A percentile compares a stretch with the other conserved stretches of the same genome.
phyloP scores from a whole-genome alignment of 768 basidiomycete species.

The Sutorius australiensis region DNA sequence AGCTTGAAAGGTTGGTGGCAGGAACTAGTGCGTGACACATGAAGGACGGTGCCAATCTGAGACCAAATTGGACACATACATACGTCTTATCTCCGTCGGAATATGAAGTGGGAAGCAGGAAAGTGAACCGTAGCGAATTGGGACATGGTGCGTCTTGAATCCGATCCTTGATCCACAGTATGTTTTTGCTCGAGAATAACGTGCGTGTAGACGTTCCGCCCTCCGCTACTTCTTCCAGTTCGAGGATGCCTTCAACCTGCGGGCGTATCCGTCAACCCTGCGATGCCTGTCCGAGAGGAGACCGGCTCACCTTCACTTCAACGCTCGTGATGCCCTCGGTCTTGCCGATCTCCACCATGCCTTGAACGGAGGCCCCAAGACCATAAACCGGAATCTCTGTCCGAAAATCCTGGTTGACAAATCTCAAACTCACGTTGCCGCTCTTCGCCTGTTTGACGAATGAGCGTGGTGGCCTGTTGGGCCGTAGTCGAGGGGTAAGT shows the following conservation, averaged over 20 bases:
- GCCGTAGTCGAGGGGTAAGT: slow-evolving; percentile 36
- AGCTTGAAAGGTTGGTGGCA: slow-evolving; percentile 68
- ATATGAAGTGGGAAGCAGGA: slow-evolving; percentile 58
- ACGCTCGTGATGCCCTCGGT: slow-evolving; percentile 54
- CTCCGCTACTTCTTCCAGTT: slow-evolving; percentile 60
- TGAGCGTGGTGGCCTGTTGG: slow-evolving; percentile 39
- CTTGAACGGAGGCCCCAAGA: slow-evolving; percentile 47
- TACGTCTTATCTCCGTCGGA: slow-evolving; percentile 51
- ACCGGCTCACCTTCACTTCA: slow-evolving; percentile 53
- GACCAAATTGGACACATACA: slow-evolving; percentile 39
- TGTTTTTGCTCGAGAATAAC: slow-evolving; percentile 47
- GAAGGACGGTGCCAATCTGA: background rate
- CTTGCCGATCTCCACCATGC: slow-evolving; percentile 52
- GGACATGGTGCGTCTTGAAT: slow-evolving; percentile 46
- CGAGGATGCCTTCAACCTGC: slow-evolving; percentile 60
- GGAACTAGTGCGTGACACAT: slow-evolving; percentile 38
- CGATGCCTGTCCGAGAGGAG: background rate
- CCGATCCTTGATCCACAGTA: slow-evolving; percentile 57
- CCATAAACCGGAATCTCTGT: slow-evolving; percentile 57
- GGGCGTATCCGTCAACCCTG: background rate
- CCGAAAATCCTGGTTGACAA: slow-evolving; percentile 51
- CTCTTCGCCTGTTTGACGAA: slow-evolving; percentile 60
- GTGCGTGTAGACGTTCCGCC: slow-evolving; percentile 54
- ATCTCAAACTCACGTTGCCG: slow-evolving; percentile 47
- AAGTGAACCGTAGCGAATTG: slow-evolving; percentile 46